Evolutionary conservation across 78 protist species (phyloP).

Genomic region (Dictyostelium citrinum): DNA sequence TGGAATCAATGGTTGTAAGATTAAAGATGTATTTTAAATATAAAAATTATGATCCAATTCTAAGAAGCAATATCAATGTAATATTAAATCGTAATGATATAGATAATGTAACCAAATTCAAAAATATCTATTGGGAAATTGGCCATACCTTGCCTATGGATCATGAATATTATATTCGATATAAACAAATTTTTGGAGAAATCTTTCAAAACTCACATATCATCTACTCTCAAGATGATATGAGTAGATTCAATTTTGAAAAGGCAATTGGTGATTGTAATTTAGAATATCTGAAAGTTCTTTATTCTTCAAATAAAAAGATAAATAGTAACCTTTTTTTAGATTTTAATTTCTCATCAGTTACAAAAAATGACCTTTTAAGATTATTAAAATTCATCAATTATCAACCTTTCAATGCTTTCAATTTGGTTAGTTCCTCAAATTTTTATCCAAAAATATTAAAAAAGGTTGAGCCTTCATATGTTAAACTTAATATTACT

Average conservation of each 20-base stretch:
- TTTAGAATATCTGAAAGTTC: neutral
- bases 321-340: neutral
- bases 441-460: neutral
- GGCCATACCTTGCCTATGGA: neutral
- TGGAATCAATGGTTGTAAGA: neutral
- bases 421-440: neutral
- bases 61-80: neutral
- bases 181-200: neutral
- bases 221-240: neutral
- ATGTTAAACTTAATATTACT: neutral
- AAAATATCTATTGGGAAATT: neutral
- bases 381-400: neutral
- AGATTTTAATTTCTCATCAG: neutral
- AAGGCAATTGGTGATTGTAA: neutral
- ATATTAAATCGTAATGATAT: neutral
- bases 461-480: neutral
- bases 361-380: neutral
- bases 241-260: no score
- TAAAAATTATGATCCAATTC: neutral
- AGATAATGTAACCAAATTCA: neutral
- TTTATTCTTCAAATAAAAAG: neutral
- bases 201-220: no score
- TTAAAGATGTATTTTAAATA: neutral
- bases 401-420: neutral
- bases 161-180: no score